Conservation (phyloP, 371 early-diverging fungal species). For the Mucor racemosus region DNA sequence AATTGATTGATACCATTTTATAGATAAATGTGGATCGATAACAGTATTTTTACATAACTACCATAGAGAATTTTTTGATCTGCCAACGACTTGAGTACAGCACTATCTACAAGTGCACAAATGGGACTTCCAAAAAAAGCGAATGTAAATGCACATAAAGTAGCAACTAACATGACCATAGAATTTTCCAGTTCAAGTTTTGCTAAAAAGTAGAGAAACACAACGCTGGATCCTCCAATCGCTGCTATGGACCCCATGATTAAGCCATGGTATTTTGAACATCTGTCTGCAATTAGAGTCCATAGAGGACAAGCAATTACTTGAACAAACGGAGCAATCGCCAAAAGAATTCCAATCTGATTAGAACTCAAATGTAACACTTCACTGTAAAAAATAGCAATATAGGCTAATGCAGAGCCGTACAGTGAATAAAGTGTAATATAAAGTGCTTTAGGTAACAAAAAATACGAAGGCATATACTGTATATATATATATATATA, state of each 20-base stretch:
- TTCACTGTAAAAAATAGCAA: constrained; percentile 42
- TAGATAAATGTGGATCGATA: constrained; percentile 12
- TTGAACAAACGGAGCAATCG: constrained; percentile 46
- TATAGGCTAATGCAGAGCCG: constrained; percentile 42
- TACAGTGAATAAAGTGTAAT: constrained; percentile 33
- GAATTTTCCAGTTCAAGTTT: constrained; percentile 10
- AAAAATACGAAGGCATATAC: constrained; percentile 1
- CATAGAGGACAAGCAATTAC: constrained; percentile 42
- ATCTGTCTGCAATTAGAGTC: constrained; percentile 39
- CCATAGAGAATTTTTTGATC: constrained; percentile 47
- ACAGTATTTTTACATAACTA: constrained; percentile 12
- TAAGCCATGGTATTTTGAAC: constrained; percentile 36
- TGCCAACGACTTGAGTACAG: constrained; percentile 41
- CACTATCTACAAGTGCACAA: constrained; percentile 41
- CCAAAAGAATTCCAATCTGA: constrained; percentile 44
- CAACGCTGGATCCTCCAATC: constrained; percentile 37
- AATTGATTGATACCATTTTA: neutral
- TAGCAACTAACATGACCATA: constrained; percentile 16
- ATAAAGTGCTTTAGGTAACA: constrained; percentile 40
- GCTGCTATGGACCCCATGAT: constrained; percentile 34
- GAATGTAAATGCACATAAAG: constrained; percentile 30
- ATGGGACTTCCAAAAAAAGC: constrained; percentile 45
- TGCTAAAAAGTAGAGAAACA: constrained; percentile 31
- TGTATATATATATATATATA: no score
- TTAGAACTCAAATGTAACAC: constrained; percentile 33